Base-by-base conservation (phyloP, 768 basidiomycete species). In the Tephrocybe sp. region DNA sequence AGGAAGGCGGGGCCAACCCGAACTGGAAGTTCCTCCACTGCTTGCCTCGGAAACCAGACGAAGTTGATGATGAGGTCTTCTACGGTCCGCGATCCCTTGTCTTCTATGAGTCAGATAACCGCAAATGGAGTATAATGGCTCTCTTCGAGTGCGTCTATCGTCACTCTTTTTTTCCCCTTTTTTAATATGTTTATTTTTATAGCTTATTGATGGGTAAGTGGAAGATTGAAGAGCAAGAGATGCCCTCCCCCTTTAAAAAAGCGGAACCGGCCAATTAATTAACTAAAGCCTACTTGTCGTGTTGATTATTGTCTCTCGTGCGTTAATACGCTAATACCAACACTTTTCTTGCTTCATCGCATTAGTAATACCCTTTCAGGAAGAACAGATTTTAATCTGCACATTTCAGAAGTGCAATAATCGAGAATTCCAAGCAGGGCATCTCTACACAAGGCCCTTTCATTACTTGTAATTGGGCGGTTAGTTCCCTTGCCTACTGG, bases 1-100 rank as follows among this genome's bases (percentile, higher is more conserved):
- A 72, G 14, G 79, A 83, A 52, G 89, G 90, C 7, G 90, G 86
- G 11, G 93, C 94, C 10, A 85, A 90, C 30, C 80, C 83, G 3
- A 72, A 91, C 61, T 97, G 94, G 93, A 85, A 88, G 66, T 98
- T 98, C 78, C 69, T 98, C 68, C 97, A 99, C 63, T 98, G 96
- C 66, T 76, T 99, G 19, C 97, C 97, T 20, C 79, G 96, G 53
- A 97, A 99, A 72, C 68, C 78, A 39, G 76, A 97, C 56, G 96
- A 99, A 67, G 96, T 99, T 40, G 89, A 98, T 64, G 94, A 98
- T 62, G 92, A 96, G 74, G 88, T 98, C 14, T 98, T 98, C 66
- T 97, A 98, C 64, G 92, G 94, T 7, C 82, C 87, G 33, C 84
- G 94, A 40, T 93, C 90, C 13, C 80, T 97, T 39, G 96, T 89